Percentiles rank a stretch among this genome's conserved stretches.
Conservation (phyloP, 305 asterid species). For the Fraxinus dipetala region DNA sequence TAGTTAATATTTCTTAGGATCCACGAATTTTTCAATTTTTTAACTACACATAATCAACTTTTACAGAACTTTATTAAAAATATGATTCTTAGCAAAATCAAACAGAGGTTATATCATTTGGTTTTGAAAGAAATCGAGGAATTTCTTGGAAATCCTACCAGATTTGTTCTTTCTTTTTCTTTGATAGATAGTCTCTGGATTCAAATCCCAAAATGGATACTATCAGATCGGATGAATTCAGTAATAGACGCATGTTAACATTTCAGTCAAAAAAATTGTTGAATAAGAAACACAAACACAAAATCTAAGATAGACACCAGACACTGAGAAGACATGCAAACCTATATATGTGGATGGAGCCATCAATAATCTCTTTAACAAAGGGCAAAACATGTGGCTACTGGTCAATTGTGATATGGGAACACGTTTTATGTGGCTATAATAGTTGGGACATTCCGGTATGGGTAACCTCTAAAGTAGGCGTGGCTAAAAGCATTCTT, state of each 20-base stretch:
- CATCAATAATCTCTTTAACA: not conserved
- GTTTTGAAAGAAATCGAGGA: no score
- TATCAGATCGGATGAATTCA: not conserved
- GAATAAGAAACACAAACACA: not conserved
- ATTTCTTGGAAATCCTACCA: not conserved
- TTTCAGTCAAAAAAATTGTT: no score
- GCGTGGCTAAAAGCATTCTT: not conserved
- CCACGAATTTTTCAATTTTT: not conserved
- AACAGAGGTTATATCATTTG: not conserved
- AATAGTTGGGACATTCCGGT: not conserved
- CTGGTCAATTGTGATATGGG: not conserved
- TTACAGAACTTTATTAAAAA: no score
- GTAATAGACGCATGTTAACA: not conserved
- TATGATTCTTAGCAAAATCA: not conserved
- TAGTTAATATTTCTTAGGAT: not conserved
- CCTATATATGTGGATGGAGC: not conserved
- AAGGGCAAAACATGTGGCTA: not conserved
- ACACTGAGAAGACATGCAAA: not conserved
- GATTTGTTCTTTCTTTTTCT: not conserved
- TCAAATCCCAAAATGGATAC: not conserved
- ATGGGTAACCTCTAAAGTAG: not conserved
- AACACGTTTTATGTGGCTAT: not conserved
- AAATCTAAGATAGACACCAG: not conserved
- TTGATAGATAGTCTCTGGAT: not conserved
- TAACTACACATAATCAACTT: no score